A percentile compares a stretch with the other conserved stretches of the same genome.
Evolutionary conservation across 257 asterid species (phyloP).

Genomic region (Verbena officinalis): DNA sequence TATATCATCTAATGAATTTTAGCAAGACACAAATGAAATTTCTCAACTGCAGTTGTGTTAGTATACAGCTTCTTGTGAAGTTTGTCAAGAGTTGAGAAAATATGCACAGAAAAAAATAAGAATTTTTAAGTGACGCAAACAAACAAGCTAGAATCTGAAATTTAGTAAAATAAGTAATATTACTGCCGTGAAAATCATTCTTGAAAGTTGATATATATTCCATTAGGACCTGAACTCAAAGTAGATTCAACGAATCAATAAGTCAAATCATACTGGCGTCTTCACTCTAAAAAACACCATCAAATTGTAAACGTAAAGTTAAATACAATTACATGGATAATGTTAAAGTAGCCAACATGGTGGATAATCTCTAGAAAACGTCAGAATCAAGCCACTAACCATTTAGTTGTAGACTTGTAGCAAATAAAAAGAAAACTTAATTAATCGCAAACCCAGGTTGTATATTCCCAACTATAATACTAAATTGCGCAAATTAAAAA

Average conservation of each 20-base stretch:
- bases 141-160: not conserved
- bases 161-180: not conserved
- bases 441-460: not conserved
- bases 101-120: not conserved
- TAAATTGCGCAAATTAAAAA: not conserved
- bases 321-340: not conserved
- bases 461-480: constrained; percentile 4
- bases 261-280: constrained; percentile 1
- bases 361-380: not conserved
- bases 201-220: not conserved
- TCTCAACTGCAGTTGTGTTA: not conserved
- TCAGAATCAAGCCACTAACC: not conserved
- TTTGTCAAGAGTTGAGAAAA: constrained; percentile 8
- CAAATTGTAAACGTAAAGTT: not conserved
- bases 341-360: not conserved
- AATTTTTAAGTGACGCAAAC: not conserved
- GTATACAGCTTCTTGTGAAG: not conserved
- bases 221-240: constrained; percentile 13
- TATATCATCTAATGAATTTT: not conserved
- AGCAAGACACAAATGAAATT: not conserved
- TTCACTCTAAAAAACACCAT: constrained; percentile 6
- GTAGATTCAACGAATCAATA: constrained; percentile 11
- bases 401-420: not conserved
- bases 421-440: constrained; percentile 1
- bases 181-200: not conserved